A percentile compares a stretch with the other conserved stretches of the same genome.
These are phyloP conservation scores for Morella rubra DNA, from an alignment of 306 rosid species.

Conservation along the genomic window DNA sequence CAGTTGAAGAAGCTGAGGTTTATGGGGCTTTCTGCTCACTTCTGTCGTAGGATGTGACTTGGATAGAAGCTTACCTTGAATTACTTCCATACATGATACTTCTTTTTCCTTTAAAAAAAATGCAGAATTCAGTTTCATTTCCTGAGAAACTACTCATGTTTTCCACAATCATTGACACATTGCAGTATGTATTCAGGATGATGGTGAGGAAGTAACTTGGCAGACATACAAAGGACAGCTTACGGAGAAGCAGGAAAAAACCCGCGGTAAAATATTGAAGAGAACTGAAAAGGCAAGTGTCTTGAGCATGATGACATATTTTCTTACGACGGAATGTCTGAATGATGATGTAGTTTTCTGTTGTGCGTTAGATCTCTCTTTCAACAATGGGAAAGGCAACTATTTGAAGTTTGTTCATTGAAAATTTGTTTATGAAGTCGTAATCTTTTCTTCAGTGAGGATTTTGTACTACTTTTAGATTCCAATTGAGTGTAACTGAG, in stretches of 20 bases:
- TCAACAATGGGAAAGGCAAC: not conserved
- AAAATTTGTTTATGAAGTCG: not conserved
- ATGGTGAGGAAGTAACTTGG: constrained; percentile 89
- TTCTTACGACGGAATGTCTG: constrained; percentile 1
- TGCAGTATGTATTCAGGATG: constrained; percentile 59
- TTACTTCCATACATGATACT: constrained; percentile 2
- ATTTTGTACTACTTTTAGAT: not conserved
- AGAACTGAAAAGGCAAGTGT: constrained; percentile 80
- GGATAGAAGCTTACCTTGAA: constrained; percentile 14
- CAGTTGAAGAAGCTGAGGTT: constrained; percentile 91
- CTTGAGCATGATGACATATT: constrained; percentile 20
- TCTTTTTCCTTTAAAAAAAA: not conserved
- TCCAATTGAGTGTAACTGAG: not conserved
- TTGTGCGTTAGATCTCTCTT: not conserved
- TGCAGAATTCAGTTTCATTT: constrained; percentile 19
- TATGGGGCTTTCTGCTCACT: constrained; percentile 27
- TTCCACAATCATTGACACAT: constrained; percentile 28
- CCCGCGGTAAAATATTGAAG: constrained; percentile 80
- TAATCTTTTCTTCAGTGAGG: not conserved
- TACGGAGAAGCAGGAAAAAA: constrained; percentile 88
- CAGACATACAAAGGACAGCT: constrained; percentile 91
- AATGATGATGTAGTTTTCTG: not conserved
- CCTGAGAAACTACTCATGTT: constrained; percentile 23
- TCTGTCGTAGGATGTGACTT: constrained; percentile 13
- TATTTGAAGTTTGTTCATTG: not conserved